phyloP scores from a whole-genome alignment of 2,329 filamentous ascomycete species.

The Cordyceps militaris region DNA sequence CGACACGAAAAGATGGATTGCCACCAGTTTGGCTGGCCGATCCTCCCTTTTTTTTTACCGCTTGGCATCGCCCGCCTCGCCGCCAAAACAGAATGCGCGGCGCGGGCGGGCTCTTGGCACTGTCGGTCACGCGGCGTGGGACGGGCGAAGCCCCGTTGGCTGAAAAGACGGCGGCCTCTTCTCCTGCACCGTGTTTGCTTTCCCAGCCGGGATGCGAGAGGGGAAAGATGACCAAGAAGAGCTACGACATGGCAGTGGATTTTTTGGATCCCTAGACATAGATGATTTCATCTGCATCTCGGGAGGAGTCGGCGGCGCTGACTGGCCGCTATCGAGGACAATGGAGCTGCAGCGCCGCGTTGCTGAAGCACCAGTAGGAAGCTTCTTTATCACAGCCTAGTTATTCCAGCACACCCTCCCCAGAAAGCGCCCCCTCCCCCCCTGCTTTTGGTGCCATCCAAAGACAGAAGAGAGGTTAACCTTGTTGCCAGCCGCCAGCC shows the following conservation, averaged over 20 bases:
- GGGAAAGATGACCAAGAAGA: neutral
- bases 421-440: neutral
- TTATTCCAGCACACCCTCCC: neutral
- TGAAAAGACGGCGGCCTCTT: neutral
- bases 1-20: neutral
- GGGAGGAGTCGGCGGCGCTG: neutral
- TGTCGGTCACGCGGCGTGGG: slow-evolving; percentile 2
- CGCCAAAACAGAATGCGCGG: neutral
- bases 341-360: neutral
- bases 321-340: neutral
- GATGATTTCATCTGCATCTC: neutral
- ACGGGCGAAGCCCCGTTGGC: neutral
- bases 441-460: neutral
- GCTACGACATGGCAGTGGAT: neutral
- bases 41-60: neutral
- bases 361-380: neutral
- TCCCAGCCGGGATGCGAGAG: neutral
- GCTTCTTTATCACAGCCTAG: neutral
- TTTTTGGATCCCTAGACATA: too few species aligned
- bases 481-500: slow-evolving; percentile 7
- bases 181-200: neutral
- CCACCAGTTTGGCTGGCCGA: neutral
- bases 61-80: slow-evolving; percentile 6
- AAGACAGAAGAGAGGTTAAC: slow-evolving; percentile 11
- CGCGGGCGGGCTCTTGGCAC: neutral